Evolutionary conservation across 2,329 filamentous ascomycete genomes (phyloP).

Genomic region (Fusarium graminum): DNA sequence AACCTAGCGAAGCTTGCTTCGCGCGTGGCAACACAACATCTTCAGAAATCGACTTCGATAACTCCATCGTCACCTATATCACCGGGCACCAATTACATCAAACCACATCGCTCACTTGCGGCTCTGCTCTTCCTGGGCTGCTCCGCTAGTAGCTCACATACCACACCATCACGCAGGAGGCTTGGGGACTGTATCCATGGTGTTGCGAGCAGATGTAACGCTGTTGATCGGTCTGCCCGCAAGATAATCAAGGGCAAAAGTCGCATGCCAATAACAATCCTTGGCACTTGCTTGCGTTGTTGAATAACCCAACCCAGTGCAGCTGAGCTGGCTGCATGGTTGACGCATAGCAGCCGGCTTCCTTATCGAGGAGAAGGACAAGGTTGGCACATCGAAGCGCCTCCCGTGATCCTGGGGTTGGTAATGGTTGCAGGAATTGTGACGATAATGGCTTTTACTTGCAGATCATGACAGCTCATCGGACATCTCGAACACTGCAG

Average conservation of each 20-base stretch:
- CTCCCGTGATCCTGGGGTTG: constrained; percentile 34
- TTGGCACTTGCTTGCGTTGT: constrained; percentile 28
- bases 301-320: constrained; percentile 32
- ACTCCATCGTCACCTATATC: constrained; percentile 34
- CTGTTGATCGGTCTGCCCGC: constrained; percentile 24
- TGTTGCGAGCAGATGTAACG: constrained; percentile 24
- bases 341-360: constrained; percentile 26
- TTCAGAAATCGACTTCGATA: constrained; percentile 21
- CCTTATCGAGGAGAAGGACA: constrained; percentile 33
- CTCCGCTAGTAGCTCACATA: constrained; percentile 22
- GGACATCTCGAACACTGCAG: constrained; percentile 40
- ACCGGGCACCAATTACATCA: constrained; percentile 46
- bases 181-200: constrained; percentile 24
- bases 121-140: constrained; percentile 36
- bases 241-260: constrained; percentile 12
- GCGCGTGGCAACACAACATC: constrained; percentile 20
- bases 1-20: constrained; percentile 15
- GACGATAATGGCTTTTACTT: constrained; percentile 24
- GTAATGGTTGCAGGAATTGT: constrained; percentile 27
- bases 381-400: constrained; percentile 19
- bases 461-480: constrained; percentile 46
- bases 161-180: constrained; percentile 41
- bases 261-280: constrained; percentile 43
- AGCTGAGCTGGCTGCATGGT: constrained; percentile 41
- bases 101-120: constrained; percentile 48